Conservation (phyloP, 768 basidiomycete genomes). For the Mycena venus region DNA sequence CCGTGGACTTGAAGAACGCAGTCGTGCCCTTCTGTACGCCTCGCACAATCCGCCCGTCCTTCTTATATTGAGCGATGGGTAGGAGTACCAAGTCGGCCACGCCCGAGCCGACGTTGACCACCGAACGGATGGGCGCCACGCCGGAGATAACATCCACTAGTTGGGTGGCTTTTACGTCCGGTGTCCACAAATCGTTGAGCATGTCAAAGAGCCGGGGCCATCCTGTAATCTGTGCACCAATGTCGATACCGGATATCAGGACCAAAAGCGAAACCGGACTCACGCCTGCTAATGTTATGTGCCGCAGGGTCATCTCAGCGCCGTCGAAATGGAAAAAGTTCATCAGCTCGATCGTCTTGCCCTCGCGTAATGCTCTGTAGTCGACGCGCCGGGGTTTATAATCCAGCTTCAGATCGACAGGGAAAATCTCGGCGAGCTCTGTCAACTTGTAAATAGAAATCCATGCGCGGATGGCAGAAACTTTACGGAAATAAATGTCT, state of each 20-base stretch:
- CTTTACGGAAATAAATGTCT: constrained; percentile 80
- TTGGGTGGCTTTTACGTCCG: constrained; percentile 98
- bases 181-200: constrained; percentile 98
- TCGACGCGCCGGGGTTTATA: constrained; percentile 99
- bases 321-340: constrained; percentile 99
- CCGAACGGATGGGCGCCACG: constrained; percentile 94
- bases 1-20: constrained; percentile 94
- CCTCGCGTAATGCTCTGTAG: constrained; percentile 90
- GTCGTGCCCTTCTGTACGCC: constrained; percentile 96
- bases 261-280: constrained; percentile 45
- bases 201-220: constrained; percentile 91
- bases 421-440: constrained; percentile 97
- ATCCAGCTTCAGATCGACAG: constrained; percentile 95
- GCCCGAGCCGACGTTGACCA: constrained; percentile 97
- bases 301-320: constrained; percentile 96
- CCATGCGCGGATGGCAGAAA: neutral
- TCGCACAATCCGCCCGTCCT: constrained; percentile 92
- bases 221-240: constrained; percentile 80
- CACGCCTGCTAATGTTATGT: constrained; percentile 93
- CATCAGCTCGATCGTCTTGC: constrained; percentile 96
- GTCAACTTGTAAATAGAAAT: constrained; percentile 10
- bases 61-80: constrained; percentile 97
- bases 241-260: neutral
- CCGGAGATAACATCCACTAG: constrained; percentile 97
- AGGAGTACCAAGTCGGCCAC: constrained; percentile 96